Base-by-base conservation (phyloP, 176 grass and related monocot genomes). In the Oryza punctata region DNA sequence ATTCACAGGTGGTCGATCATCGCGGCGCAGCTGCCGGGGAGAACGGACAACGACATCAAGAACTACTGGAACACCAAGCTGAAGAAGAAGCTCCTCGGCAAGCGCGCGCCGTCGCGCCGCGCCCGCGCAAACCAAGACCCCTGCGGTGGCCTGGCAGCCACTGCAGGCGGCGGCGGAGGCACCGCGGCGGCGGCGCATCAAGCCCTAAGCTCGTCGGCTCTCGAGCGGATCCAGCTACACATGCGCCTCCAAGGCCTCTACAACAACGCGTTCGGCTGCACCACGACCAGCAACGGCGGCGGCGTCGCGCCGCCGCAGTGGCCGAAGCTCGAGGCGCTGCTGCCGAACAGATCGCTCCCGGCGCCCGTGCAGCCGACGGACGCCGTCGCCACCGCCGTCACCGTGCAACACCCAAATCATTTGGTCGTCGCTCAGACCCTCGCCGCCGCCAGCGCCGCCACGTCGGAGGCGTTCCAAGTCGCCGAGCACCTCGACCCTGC, bases 31-130 rank as follows among this genome's bases (percentile, higher is more conserved):
- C 47, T 99, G 82, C 96, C 91, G 1, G 96, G 96, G 40, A 87
- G 96, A 72, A 99, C 96, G 13, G 96, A 99, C 65, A 99, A 99
- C 69, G 96, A 99, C 84, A 99, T 99, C 83, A 99, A 99, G 86
- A 99, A 99, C 81, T 96, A 99, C 73, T 99, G 96, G 96, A 99
- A 99, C 93, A 99, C 96, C 67, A 86, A 80, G 89, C 88, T 99
- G 15, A 99, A 96, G 96, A 99, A 99, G 87, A 99, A 99, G 80
- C 85, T 99, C 54, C 84, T 99, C 3, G 96, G 93, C 25, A 98
- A 95, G 76, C 87, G 85, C 38, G 75, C 83, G 1, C 79, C 86
- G 3, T 91, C 88, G 0, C 91, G 89, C 74, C 87, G 91, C n/a
- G 38, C 79, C 1, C 50, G 67, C 26, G 75, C 70, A 5, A 86